Percentiles rank a stretch among this genome's conserved stretches.
phyloP scores from a whole-genome alignment of 352 stramenopile genomes.

The Aphanomyces astaci region DNA sequence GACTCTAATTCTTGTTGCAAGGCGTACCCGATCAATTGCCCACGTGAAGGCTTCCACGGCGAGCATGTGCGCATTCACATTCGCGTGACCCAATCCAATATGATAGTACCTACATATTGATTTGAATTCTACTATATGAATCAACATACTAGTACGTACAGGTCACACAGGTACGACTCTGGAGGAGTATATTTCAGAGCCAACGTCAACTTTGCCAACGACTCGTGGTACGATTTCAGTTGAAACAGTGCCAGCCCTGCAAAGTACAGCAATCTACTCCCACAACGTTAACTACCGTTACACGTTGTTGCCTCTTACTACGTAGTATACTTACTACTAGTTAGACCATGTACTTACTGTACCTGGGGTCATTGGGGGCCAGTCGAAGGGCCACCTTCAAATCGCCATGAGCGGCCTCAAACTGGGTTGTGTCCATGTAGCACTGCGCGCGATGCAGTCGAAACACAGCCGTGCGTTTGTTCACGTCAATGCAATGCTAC shows the following conservation, averaged over 20 bases:
- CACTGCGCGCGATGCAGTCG: conserved; percentile 57
- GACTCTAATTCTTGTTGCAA: background rate
- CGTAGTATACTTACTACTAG: too few species aligned
- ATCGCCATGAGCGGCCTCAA: background rate
- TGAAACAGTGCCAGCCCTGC: conserved; percentile 59
- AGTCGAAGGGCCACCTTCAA: background rate
- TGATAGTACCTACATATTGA: conserved; percentile 55
- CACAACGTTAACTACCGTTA: conserved; percentile 1
- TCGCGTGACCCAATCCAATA: conserved; percentile 52
- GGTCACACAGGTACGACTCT: conserved; percentile 36
- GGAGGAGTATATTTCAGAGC: conserved; percentile 32
- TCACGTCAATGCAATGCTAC: conserved; percentile 6
- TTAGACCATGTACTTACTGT: background rate
- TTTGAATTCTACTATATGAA: too few species aligned
- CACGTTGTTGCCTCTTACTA: too few species aligned
- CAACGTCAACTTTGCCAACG: conserved; percentile 38
- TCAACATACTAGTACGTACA: too few species aligned
- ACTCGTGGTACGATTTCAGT: conserved; percentile 37
- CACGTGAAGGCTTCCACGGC: conserved; percentile 67
- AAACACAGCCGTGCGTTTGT: conserved; percentile 32
- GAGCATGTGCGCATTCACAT: conserved; percentile 39
- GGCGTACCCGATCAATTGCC: conserved; percentile 25
- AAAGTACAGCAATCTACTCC: conserved; percentile 49
- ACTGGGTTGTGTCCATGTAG: conserved; percentile 38
- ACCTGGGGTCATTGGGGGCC: conserved; percentile 10